Percentiles rank a stretch among this genome's conserved stretches.
phyloP scores from a whole-genome alignment of 1,284 basidiomycete genomes.

The Heterobasidion occidentale region DNA sequence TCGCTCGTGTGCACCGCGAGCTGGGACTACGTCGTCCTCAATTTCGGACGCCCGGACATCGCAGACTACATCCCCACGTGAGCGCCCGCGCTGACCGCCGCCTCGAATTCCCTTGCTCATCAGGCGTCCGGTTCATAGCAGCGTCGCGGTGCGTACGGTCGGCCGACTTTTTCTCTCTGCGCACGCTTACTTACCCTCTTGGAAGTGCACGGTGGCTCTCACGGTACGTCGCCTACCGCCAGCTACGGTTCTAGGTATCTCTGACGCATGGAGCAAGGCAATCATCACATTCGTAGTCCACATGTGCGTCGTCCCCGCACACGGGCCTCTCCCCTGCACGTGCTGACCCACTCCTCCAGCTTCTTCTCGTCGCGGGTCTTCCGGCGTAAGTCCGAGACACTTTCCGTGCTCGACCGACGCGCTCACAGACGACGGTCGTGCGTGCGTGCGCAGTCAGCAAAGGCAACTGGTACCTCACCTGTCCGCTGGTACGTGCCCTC shows the following conservation, averaged over 20 bases:
- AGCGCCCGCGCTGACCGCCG: neutral
- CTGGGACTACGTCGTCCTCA: constrained; percentile 30
- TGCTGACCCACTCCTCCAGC: constrained; percentile 11
- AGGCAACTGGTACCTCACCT: constrained; percentile 26
- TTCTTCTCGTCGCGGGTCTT: constrained; percentile 29
- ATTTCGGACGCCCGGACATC: constrained; percentile 24
- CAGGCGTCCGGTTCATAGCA: constrained; percentile 28
- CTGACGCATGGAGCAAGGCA: constrained; percentile 15
- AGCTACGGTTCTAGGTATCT: neutral
- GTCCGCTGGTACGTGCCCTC: constrained; percentile 25
- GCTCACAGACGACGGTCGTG: neutral
- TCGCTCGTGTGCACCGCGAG: constrained; percentile 26
- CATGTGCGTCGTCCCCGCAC: constrained; percentile 20
- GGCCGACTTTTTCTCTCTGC: neutral
- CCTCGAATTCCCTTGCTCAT: neutral
- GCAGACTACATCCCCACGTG: constrained; percentile 32
- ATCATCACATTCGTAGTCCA: constrained; percentile 33
- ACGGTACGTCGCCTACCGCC: constrained; percentile 24
- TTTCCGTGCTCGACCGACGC: neutral
- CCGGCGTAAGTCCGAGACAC: constrained; percentile 21
- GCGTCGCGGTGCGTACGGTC: neutral
- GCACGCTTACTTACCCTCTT: neutral
- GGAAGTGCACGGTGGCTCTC: constrained; percentile 34
- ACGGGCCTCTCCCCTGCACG: neutral
- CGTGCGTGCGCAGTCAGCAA: constrained; percentile 27